Base-by-base conservation (phyloP, 371 early-diverging fungal genomes). In the Rhizopus sp. region DNA sequence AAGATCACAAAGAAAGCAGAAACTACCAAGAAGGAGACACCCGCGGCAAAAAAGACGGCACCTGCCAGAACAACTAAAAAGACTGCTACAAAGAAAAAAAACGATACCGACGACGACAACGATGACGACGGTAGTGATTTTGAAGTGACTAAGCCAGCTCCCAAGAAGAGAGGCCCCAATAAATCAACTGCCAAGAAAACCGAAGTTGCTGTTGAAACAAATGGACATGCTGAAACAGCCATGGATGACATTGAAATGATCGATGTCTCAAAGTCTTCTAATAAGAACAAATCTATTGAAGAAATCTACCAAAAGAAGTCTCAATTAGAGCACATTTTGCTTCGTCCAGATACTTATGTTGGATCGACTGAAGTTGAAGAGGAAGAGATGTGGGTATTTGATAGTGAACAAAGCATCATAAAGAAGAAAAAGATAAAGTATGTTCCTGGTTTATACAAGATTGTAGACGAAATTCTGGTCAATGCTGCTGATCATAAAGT, bases 401-500 rank as follows among this genome's bases (percentile, higher is more conserved):
- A 92, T 62, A 71, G 72, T 3, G 73, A 81, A 41, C 74, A 81
- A 16, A 76, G 83, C 30, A 73, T 72, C 59, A 91, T 99, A 71
- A 86, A 70, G 31, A 68, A 80, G 49, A 87, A 90, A 32, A 80
- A 85, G 23, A 89, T 98, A 46, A 87, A 68, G 1, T 95, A 87
- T 73, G 98, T 96, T 1, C 99, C 99, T 47, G 99, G 99, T 33
- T 77, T 99, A 6, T 99, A 97, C 81, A 99, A 99, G 74, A 99
- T 99, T 62, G 95, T 99, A 53, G 99, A 99, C 75, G 99, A 99
- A 77, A 99, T 99, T 60, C 73, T 99, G 4, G 99, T 99, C 23
- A 99, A 99, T 80, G 99, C 94, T 13, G 93, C 94, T 35, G 95
- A 93, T 60, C 93, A 95, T 72, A 94, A 93, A 87, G 88, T 88